These are phyloP conservation scores for Calonectria pteridis DNA, from an alignment of 2,329 filamentous ascomycete species.

Conservation along the genomic window DNA sequence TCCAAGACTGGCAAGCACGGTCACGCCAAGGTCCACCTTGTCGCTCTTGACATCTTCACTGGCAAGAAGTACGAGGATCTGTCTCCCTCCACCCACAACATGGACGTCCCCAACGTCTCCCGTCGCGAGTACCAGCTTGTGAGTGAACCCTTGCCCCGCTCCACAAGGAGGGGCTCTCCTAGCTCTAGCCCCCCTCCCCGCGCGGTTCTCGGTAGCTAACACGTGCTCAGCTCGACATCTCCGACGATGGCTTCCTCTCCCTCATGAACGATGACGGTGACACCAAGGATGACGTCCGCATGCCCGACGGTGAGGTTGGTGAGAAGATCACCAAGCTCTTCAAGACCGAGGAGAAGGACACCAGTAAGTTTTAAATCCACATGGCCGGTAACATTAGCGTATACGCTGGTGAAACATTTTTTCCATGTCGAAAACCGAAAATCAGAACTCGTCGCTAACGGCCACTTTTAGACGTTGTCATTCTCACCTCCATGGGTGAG, in stretches of 20 bases:
- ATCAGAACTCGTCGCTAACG: conserved; percentile 24
- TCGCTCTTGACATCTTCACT: conserved; percentile 99
- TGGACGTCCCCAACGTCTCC: conserved; percentile 95
- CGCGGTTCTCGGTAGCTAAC: conserved; percentile 32
- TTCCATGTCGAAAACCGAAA: background rate
- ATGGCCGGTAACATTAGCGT: background rate
- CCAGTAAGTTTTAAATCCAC: conserved; percentile 74
- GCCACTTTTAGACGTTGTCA: conserved; percentile 80
- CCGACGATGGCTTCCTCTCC: conserved; percentile 93
- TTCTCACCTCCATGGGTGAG: conserved; percentile 97
- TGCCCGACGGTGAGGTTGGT: conserved; percentile 90
- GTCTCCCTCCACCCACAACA: conserved; percentile 96
- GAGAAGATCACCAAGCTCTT: conserved; percentile 88
- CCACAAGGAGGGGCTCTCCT: conserved; percentile 34
- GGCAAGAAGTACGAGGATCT: conserved; percentile 99
- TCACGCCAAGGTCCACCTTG: conserved; percentile 99
- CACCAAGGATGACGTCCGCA: conserved; percentile 94
- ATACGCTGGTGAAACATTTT: background rate
- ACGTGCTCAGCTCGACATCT: conserved; percentile 81
- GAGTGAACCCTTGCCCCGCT: conserved; percentile 61
- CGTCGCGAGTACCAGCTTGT: conserved; percentile 96
- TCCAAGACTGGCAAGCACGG: conserved; percentile 99
- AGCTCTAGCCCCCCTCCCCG: conserved; percentile 26
- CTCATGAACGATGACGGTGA: conserved; percentile 89
- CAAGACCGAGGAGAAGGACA: conserved; percentile 87